phyloP scores from a whole-genome alignment of 2,329 filamentous ascomycete genomes.

The Emergomyces africanus region DNA sequence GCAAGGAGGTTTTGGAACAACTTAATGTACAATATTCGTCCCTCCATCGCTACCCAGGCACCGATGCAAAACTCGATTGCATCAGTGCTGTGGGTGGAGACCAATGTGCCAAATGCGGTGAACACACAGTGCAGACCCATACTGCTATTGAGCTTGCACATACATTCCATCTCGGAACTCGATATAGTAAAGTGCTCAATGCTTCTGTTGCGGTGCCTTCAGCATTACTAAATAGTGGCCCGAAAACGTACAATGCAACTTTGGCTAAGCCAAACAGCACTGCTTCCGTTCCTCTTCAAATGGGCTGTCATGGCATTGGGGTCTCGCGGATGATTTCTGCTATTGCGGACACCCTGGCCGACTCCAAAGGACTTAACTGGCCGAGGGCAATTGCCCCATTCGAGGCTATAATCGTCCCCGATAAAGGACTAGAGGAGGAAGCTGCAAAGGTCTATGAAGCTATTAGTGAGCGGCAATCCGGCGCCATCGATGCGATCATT shows the following conservation, averaged over 20 bases:
- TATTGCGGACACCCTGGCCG: constrained; percentile 61
- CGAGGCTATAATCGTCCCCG: constrained; percentile 55
- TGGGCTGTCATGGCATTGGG: constrained; percentile 96
- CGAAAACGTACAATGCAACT: not conserved
- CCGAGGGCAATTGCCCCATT: constrained; percentile 77
- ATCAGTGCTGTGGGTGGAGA: constrained; percentile 56
- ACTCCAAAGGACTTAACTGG: constrained; percentile 71
- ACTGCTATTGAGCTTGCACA: constrained; percentile 84
- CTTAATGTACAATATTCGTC: constrained; percentile 21
- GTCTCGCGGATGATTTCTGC: constrained; percentile 83
- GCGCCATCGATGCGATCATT: constrained; percentile 50
- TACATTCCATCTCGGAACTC: constrained; percentile 84
- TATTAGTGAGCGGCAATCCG: constrained; percentile 27
- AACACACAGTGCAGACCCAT: constrained; percentile 50
- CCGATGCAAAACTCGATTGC: constrained; percentile 44
- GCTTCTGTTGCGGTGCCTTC: constrained; percentile 40
- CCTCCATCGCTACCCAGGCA: constrained; percentile 26
- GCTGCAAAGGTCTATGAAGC: constrained; percentile 51
- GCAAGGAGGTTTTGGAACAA: constrained; percentile 9
- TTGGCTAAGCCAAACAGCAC: not conserved
- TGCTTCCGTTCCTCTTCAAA: constrained; percentile 52
- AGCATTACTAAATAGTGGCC: constrained; percentile 11
- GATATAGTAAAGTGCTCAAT: constrained; percentile 66
- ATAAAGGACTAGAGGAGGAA: constrained; percentile 34
- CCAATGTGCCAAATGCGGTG: constrained; percentile 55